A percentile compares a stretch with the other conserved stretches of the same genome.
phyloP scores from a whole-genome alignment of 371 early-diverging fungal genomes.

The Syncephalastrum racemosum region DNA sequence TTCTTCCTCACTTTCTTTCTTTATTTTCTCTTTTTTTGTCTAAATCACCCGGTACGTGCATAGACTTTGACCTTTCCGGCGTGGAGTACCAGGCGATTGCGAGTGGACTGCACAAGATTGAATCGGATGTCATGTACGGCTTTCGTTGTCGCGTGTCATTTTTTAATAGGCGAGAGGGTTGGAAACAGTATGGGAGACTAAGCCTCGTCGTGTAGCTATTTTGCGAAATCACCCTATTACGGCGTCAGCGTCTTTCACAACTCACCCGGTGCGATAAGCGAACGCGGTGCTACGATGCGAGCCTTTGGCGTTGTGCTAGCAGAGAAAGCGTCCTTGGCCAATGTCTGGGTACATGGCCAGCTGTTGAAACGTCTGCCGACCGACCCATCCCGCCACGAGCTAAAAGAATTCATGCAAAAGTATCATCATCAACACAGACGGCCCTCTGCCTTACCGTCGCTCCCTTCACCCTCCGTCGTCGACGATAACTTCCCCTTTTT shows the following conservation, averaged over 20 bases:
- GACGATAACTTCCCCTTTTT: constrained; percentile 31
- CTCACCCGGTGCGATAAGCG: constrained; percentile 23
- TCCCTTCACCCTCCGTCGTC: background rate
- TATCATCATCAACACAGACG: too few relatives aligned
- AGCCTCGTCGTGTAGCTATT: constrained; percentile 39
- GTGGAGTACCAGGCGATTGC: constrained; percentile 63
- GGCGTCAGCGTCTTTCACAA: constrained; percentile 58
- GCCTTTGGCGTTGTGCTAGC: constrained; percentile 55
- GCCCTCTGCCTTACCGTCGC: background rate
- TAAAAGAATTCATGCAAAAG: background rate
- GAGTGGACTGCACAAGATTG: constrained; percentile 58
- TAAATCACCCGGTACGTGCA: background rate
- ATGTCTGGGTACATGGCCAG: constrained; percentile 50
- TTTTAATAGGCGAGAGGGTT: too few relatives aligned
- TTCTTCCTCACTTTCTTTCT: too few relatives aligned
- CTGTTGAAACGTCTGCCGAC: constrained; percentile 23
- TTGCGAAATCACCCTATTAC: constrained; percentile 40
- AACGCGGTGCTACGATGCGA: constrained; percentile 59
- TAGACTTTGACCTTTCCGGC: constrained; percentile 52
- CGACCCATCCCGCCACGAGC: background rate
- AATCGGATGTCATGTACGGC: constrained; percentile 57
- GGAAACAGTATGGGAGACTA: too few relatives aligned
- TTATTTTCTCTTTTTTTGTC: background rate
- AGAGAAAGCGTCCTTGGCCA: constrained; percentile 46
- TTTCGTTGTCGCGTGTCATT: too few relatives aligned